phyloP scores from a whole-genome alignment of 805 yeast species.

The Debaryomyces tyrocola region DNA sequence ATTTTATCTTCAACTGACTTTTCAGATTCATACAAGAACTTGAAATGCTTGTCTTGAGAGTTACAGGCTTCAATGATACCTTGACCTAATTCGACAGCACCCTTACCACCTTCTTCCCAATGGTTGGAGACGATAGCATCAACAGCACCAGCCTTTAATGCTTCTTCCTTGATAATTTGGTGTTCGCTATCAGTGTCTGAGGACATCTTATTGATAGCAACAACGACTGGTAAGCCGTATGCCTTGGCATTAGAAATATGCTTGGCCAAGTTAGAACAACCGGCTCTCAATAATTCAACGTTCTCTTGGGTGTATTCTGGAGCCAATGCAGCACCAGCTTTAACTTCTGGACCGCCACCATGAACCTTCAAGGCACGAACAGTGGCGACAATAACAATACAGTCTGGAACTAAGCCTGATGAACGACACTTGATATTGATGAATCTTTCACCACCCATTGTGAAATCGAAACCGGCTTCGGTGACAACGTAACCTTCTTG shows the following conservation, averaged over 20 bases:
- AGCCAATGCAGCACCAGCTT: conserved; percentile 80
- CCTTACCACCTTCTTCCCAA: conserved; percentile 85
- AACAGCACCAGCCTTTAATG: conserved; percentile 74
- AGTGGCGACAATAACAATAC: conserved; percentile 79
- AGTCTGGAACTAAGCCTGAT: conserved; percentile 76
- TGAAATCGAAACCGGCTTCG: conserved; percentile 87
- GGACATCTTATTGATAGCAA: conserved; percentile 78
- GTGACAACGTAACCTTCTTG: conserved; percentile 78
- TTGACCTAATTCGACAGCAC: conserved; percentile 72
- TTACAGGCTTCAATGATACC: conserved; percentile 66
- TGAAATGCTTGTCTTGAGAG: conserved; percentile 41
- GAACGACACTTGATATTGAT: conserved; percentile 80
- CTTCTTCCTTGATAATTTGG: conserved; percentile 63
- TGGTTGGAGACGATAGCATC: conserved; percentile 82
- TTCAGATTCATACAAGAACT: conserved; percentile 60
- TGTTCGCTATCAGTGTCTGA: conserved; percentile 71
- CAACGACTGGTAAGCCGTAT: conserved; percentile 78
- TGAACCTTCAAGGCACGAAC: conserved; percentile 82
- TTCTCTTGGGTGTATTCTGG: conserved; percentile 71
- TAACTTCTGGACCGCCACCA: conserved; percentile 88
- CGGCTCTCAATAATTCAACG: conserved; percentile 63
- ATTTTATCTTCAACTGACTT: conserved; percentile 70
- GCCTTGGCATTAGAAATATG: conserved; percentile 71
- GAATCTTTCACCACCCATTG: conserved; percentile 91
- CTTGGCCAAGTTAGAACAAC: conserved; percentile 74